Evolutionary conservation across 108 stramenopile genomes (phyloP), one percentile per base, ranked within the genome.

Genomic region (Schizochytrium sp.): DNA sequence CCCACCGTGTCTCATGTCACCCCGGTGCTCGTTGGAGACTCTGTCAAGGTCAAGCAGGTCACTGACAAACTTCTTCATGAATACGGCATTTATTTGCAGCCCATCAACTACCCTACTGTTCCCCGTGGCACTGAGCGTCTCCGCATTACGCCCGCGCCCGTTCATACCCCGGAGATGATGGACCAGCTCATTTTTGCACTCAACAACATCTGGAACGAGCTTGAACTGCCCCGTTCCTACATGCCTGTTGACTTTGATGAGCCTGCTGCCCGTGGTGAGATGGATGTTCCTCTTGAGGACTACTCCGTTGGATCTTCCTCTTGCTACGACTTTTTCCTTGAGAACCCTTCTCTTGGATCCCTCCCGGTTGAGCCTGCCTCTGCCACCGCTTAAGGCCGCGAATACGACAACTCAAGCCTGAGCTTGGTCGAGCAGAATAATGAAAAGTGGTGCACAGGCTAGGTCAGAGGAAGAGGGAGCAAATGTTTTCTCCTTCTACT

Each of bases 31-130:
- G 88, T 89, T 13, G 89, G 89, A 10, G 89, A 89, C 56, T 87
- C 89, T 47, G 19, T 38, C 73, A 89, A 89, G 60, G 72, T 50
- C 83, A 50, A 89, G 89, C 38, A 17, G 47, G 89, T 88, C 61
- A 89, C 89, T 17, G 87, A 89, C 46, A 89, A 89, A 5, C 89
- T 89, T 50, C 47, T 87, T 15, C 5, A 88, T 28, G 50, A 89
- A 40, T 57, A 76, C 76, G 88, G 88, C 40, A 87, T 89, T 38
- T 89, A 89, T 58, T 46, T 89, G 17, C 89, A 89, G 89, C 89
- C 89, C 59, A 89, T 89, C 59, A 89, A 89, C 89, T 89, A 53
- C 83, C 89, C 89, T 44, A 89, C 89, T 1, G 89, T 89, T 4
- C 83, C 73, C n/a, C 61, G 89, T 38, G 89, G 89, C 12, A 87